A percentile compares a stretch with the other conserved stretches of the same genome.
These are phyloP conservation scores for Venustampulla echinocandica DNA, from an alignment of 495 filamentous ascomycete genomes.

Conservation along the genomic window DNA sequence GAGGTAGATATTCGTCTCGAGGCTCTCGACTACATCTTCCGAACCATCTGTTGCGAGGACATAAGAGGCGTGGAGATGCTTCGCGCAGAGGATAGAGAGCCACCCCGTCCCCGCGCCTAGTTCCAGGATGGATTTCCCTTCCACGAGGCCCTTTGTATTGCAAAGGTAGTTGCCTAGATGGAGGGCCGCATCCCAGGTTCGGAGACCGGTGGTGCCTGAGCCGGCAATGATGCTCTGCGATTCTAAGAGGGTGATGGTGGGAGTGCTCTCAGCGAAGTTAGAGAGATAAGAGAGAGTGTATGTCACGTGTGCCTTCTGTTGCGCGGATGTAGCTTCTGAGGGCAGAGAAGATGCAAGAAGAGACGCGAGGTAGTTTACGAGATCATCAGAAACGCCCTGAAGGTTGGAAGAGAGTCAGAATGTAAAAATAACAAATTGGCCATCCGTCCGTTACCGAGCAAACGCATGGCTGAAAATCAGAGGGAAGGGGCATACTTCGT, in stretches of 20 bases:
- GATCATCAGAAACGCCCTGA: slow-evolving; percentile 69
- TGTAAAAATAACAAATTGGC: neutral
- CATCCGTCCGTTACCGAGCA: neutral
- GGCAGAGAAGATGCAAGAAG: slow-evolving; percentile 52
- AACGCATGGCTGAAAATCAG: neutral
- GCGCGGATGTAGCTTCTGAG: slow-evolving; percentile 51
- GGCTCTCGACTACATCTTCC: slow-evolving; percentile 55
- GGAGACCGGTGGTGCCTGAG: slow-evolving; percentile 70
- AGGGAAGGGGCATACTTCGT: slow-evolving; percentile 57
- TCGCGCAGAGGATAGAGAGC: slow-evolving; percentile 71
- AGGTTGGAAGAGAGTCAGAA: slow-evolving; percentile 12
- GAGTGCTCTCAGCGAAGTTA: slow-evolving; percentile 11
- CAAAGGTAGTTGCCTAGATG: slow-evolving; percentile 70
- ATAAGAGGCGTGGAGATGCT: slow-evolving; percentile 52
- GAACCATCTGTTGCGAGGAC: slow-evolving; percentile 79
- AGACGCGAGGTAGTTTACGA: slow-evolving; percentile 51
- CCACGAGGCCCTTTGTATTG: slow-evolving; percentile 28
- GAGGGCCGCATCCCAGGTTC: slow-evolving; percentile 93
- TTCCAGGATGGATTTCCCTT: slow-evolving; percentile 63
- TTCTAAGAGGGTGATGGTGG: slow-evolving; percentile 54
- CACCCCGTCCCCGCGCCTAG: slow-evolving; percentile 86
- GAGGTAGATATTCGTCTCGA: slow-evolving; percentile 57
- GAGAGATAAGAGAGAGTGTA: slow-evolving; percentile 46
- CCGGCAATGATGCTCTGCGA: slow-evolving; percentile 64
- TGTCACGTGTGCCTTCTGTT: slow-evolving; percentile 66